Conservation (phyloP, 768 basidiomycete species). For the Suillus bovinus region DNA sequence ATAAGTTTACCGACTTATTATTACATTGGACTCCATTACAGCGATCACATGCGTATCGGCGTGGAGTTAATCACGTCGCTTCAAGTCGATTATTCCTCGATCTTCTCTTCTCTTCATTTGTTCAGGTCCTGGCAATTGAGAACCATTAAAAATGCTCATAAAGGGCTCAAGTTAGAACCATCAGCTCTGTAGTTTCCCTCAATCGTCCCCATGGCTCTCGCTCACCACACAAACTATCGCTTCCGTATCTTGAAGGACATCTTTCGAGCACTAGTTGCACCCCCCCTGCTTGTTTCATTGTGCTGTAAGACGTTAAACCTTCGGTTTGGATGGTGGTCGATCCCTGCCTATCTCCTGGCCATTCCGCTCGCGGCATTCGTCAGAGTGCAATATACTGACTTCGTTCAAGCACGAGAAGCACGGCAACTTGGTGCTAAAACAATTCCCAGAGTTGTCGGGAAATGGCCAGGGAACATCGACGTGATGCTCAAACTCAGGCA, state of each 20-base stretch:
- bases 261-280: conserved; percentile 39
- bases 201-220: conserved; percentile 8
- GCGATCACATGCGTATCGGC: conserved; percentile 2
- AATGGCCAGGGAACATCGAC: conserved; percentile 81
- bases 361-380: conserved; percentile 41
- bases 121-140: background rate
- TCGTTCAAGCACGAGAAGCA: conserved; percentile 45
- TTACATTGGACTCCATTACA: background rate
- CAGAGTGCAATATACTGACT: conserved; percentile 36
- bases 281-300: conserved; percentile 38
- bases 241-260: conserved; percentile 51
- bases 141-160: background rate
- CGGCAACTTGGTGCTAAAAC: conserved; percentile 47
- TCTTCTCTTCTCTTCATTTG: background rate
- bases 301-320: conserved; percentile 29
- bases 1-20: background rate
- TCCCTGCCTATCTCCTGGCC: conserved; percentile 42
- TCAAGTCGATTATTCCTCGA: background rate
- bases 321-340: conserved; percentile 35
- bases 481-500: conserved; percentile 56
- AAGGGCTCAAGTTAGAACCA: background rate
- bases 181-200: background rate
- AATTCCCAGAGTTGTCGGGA: conserved; percentile 61
- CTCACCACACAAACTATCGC: conserved; percentile 39
- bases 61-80: conserved; percentile 5